Conservation (phyloP, 2,329 filamentous ascomycete genomes). For the Macrophomina phaseolina region DNA sequence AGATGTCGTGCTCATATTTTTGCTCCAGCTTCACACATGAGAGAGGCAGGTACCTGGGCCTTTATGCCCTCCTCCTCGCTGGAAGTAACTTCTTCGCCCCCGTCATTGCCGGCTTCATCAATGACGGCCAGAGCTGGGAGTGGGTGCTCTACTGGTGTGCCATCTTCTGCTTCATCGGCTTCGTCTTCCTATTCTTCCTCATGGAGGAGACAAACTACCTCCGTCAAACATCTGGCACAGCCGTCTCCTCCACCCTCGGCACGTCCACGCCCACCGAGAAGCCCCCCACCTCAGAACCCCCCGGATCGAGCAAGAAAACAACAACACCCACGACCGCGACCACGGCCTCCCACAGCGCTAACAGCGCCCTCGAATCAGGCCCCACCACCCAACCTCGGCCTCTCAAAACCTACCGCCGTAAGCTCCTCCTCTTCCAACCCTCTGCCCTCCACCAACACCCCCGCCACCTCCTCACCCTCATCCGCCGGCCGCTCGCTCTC, state of each 20-base stretch:
- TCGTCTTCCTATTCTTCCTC: conserved; percentile 62
- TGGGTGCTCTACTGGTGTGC: conserved; percentile 58
- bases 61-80: conserved; percentile 41
- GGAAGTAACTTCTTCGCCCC: conserved; percentile 47
- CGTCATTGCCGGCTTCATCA: conserved; percentile 44
- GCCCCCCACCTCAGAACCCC: background rate
- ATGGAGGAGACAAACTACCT: conserved; percentile 66
- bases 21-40: conserved; percentile 39
- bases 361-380: conserved; percentile 18
- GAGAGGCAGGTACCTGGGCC: conserved; percentile 39
- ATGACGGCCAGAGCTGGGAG: conserved; percentile 43
- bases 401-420: conserved; percentile 41
- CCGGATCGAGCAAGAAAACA: conserved; percentile 24
- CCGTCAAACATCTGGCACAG: conserved; percentile 39
- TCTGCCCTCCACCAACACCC: conserved; percentile 38
- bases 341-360: background rate
- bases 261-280: conserved; percentile 14
- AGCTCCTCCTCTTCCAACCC: conserved; percentile 39
- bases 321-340: background rate
- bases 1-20: background rate
- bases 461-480: conserved; percentile 38
- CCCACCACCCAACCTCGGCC: background rate
- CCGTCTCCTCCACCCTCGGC: conserved; percentile 27
- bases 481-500: conserved; percentile 39
- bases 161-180: conserved; percentile 57